Evolutionary conservation across 768 basidiomycete species (phyloP).

Genomic region (Suillus sp.): DNA sequence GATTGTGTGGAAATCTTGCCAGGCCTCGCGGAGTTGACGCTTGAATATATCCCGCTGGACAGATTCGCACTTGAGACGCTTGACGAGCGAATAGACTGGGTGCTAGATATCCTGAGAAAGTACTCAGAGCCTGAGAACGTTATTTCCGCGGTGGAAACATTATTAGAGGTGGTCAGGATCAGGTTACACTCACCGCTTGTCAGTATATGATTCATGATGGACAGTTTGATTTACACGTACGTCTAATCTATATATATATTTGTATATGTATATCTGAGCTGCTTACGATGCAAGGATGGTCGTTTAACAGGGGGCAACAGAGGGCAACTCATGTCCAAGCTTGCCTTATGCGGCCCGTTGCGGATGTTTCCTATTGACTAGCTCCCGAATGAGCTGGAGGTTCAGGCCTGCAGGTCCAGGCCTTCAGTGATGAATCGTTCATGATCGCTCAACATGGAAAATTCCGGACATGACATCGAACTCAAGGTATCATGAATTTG

Average conservation of each 20-base stretch:
- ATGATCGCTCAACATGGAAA: not conserved
- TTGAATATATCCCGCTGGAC: slow-evolving; percentile 6
- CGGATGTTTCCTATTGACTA: not conserved
- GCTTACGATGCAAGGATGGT: not conserved
- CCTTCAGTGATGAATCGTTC: not conserved
- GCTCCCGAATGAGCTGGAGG: not conserved
- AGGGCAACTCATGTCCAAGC: not conserved
- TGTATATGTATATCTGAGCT: not conserved
- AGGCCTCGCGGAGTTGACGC: slow-evolving; percentile 5
- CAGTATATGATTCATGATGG: slow-evolving; percentile 6
- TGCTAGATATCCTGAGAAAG: slow-evolving; percentile 9
- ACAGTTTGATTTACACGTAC: slow-evolving; percentile 7
- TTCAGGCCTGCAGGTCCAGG: not conserved
- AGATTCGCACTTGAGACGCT: not conserved
- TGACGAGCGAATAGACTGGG: slow-evolving; percentile 8
- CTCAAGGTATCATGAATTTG: not conserved
- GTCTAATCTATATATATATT: not conserved
- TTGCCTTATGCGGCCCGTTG: not conserved
- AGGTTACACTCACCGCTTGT: slow-evolving; percentile 8
- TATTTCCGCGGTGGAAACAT: slow-evolving; percentile 5
- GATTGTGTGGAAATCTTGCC: slow-evolving; percentile 10
- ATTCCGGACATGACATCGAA: not conserved
- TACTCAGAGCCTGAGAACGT: slow-evolving; percentile 2
- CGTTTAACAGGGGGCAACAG: not conserved
- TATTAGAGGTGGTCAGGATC: slow-evolving; percentile 3